Conservation (phyloP, 768 basidiomycete species). For the Scleroderma citrinum region DNA sequence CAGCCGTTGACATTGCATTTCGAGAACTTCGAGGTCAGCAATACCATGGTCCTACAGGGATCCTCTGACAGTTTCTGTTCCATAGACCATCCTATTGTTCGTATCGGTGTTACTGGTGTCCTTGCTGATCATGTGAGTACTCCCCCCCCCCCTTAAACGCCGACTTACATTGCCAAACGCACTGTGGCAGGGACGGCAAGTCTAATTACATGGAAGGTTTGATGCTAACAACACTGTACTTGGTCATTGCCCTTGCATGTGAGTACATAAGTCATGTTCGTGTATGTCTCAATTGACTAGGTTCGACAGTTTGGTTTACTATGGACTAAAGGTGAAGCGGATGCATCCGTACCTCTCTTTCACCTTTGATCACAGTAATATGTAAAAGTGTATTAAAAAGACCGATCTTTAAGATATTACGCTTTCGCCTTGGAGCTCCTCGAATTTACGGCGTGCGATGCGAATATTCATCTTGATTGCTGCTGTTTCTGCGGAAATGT, state of each 20-base stretch:
- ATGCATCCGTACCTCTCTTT: no score
- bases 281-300: not conserved
- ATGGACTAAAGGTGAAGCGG: not conserved
- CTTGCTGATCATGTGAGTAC: slow-evolving; percentile 63
- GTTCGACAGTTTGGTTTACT: slow-evolving; percentile 8
- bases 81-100: slow-evolving; percentile 75
- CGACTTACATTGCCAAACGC: not conserved
- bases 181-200: slow-evolving; percentile 57
- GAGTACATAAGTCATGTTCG: slow-evolving; percentile 20
- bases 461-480: slow-evolving; percentile 85
- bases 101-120: slow-evolving; percentile 86
- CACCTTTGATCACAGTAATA: no score
- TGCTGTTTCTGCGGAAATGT: slow-evolving; percentile 63
- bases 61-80: not conserved
- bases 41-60: not conserved
- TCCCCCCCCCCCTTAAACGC: not conserved
- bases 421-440: slow-evolving; percentile 79
- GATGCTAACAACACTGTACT: slow-evolving; percentile 43
- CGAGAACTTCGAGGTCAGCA: slow-evolving; percentile 69
- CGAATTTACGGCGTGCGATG: slow-evolving; percentile 81
- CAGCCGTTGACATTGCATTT: slow-evolving; percentile 80
- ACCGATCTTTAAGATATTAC: slow-evolving; percentile 26
- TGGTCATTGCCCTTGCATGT: slow-evolving; percentile 35
- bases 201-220: slow-evolving; percentile 92
- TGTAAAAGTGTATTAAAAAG: not conserved